These are phyloP conservation scores for Rhodotorula toruloides DNA, from an alignment of 768 basidiomycete genomes.

Conservation along the genomic window DNA sequence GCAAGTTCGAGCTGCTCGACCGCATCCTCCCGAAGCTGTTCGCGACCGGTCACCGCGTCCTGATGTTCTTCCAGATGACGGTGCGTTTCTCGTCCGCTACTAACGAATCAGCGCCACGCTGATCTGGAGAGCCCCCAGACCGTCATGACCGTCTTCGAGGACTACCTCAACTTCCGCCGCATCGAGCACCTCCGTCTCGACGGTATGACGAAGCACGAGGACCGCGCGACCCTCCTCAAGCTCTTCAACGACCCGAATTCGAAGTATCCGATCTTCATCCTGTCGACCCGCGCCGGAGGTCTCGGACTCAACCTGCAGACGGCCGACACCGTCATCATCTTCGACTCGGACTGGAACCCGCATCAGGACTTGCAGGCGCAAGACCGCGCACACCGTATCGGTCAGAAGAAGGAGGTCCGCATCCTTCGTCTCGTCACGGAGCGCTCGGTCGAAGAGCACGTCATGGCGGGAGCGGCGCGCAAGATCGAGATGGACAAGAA, in stretches of 20 bases:
- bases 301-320: conserved; percentile 89
- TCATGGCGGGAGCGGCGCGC: conserved; percentile 76
- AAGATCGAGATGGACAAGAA: conserved; percentile 99
- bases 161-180: conserved; percentile 63
- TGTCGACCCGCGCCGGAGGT: conserved; percentile 76
- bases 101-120: conserved; percentile 63
- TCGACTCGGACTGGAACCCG: conserved; percentile 69
- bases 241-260: conserved; percentile 70
- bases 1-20: conserved; percentile 87
- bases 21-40: conserved; percentile 94
- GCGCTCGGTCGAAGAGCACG: conserved; percentile 93
- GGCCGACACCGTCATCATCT: conserved; percentile 42
- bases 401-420: conserved; percentile 94
- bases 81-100: conserved; percentile 48
- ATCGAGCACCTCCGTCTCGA: conserved; percentile 85
- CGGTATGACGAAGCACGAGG: conserved; percentile 71
- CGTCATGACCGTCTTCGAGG: conserved; percentile 93
- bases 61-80: conserved; percentile 99
- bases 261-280: conserved; percentile 62
- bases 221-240: conserved; percentile 79
- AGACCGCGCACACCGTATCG: conserved; percentile 90
- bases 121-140: conserved; percentile 62
- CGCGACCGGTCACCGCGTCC: conserved; percentile 79
- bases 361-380: conserved; percentile 99
- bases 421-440: conserved; percentile 96